Conservation (phyloP, 805 yeast genomes). For the Sugiyamaella marilandica region DNA sequence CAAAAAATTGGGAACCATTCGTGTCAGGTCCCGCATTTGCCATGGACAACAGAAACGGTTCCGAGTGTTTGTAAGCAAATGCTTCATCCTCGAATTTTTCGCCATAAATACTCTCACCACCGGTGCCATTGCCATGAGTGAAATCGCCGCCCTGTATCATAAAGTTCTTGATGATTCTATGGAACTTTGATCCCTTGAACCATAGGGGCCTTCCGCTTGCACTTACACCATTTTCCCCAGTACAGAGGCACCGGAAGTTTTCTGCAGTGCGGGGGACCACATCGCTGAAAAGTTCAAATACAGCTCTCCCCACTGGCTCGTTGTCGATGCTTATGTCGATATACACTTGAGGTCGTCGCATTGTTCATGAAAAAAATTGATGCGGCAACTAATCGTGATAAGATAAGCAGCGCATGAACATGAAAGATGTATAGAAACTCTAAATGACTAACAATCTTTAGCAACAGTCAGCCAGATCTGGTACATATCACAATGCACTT, state of each 20-base stretch:
- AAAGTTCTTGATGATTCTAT: constrained; percentile 77
- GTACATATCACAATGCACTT: too few species aligned
- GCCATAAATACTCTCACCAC: constrained; percentile 80
- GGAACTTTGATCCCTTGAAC: constrained; percentile 86
- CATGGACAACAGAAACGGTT: constrained; percentile 89
- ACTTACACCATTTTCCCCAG: constrained; percentile 78
- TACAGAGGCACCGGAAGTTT: constrained; percentile 81
- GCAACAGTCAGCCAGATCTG: too few species aligned
- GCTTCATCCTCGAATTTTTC: constrained; percentile 89
- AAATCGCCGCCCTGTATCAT: constrained; percentile 97
- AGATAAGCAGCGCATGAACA: too few species aligned
- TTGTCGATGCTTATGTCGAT: constrained; percentile 1
- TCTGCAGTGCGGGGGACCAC: constrained; percentile 86
- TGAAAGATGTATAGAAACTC: too few species aligned
- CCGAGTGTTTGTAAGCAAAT: constrained; percentile 67
- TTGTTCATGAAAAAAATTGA: too few species aligned
- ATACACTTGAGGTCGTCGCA: constrained; percentile 1
- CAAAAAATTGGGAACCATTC: constrained; percentile 93
- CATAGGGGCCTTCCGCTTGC: constrained; percentile 57
- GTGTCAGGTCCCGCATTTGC: constrained; percentile 96
- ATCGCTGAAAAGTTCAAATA: neutral
- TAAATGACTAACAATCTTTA: too few species aligned
- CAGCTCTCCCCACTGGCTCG: neutral
- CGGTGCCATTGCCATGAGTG: constrained; percentile 66
- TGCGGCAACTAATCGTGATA: too few species aligned